Conservation (phyloP, 208 protist species). For the Leishmania turanica region DNA sequence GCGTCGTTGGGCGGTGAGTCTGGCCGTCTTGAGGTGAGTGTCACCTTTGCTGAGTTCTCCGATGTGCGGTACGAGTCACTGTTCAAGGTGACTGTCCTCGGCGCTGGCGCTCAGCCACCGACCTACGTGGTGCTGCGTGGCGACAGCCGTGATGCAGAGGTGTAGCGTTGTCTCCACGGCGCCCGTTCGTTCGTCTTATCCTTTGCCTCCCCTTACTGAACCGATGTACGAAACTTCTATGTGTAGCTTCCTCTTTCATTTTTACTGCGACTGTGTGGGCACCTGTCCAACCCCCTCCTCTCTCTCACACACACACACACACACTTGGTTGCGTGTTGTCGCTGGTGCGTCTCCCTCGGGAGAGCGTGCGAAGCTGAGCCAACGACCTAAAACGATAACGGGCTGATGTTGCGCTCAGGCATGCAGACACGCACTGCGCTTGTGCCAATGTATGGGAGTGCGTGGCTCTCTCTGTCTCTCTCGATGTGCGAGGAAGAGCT, state of each 20-base stretch:
- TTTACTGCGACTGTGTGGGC: neutral
- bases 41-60: conserved; percentile 66
- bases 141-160: conserved; percentile 82
- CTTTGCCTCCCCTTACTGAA: neutral
- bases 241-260: neutral
- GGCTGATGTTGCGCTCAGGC: neutral
- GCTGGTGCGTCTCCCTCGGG: neutral
- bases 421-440: neutral
- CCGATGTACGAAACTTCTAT: neutral
- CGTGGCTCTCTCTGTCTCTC: neutral
- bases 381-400: neutral
- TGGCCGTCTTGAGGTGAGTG: conserved; percentile 41
- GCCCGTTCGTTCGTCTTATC: neutral
- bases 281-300: neutral
- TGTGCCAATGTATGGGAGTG: neutral
- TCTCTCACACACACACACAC: neutral
- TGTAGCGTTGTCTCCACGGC: conserved; percentile 31
- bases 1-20: conserved; percentile 75
- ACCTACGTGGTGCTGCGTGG: conserved; percentile 62
- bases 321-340: neutral
- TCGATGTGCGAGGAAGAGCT: neutral
- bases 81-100: conserved; percentile 63
- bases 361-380: neutral
- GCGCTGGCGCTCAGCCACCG: conserved; percentile 28
- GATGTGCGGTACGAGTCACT: conserved; percentile 73